Base-by-base conservation (phyloP, 306 rosid species). In the Clitoria ternatea region DNA sequence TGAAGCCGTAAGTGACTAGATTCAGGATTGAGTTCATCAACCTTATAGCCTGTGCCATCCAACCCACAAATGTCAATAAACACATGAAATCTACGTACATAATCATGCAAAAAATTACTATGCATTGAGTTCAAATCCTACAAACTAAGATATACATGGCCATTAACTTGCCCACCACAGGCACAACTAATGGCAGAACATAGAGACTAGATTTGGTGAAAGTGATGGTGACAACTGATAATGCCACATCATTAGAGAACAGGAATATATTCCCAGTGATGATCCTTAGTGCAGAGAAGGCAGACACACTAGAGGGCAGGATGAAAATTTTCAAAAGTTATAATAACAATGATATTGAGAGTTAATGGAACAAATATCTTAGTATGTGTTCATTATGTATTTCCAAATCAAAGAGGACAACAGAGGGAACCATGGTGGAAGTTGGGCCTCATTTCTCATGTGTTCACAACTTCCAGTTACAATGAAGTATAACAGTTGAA, bases 1-100 rank as follows among this genome's bases (percentile, higher is more conserved):
- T 89, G 97, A 61, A 92, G 88, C 81, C 90, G 77, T 85, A 92
- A 73, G 74, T 82, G 80, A 69, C 47, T 92, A 11, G 91, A 92
- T 20, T 89, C 94, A 0, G 90, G 87, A 69, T 62, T 77, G 11
- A 72, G 84, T 83, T 91, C 96, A 65, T 91, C 97, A 69, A 89
- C 86, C 76, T 75, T 75, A 65, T 89, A 89, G 53, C 93, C 96
- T 92, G 96, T 6, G 22, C 27, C 75, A 57, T 61, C 49, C 66
- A 73, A 78, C 33, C 33, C 24, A 77, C 19, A 69, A 69, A 22
- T 10, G 80, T 91, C 69, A 85, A 77, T 69, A 84, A 11, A 70
- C 15, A 70, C 19, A 40, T n/a, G 50, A 36, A 53, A 23, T 61
- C 60, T 32, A 44, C 43, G 54, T 15, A 20, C 15, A 30, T 14